Evolutionary conservation across 2,329 filamentous ascomycete species (phyloP), one percentile per base, ranked within the genome.

Genomic region (Botrytis medusae): DNA sequence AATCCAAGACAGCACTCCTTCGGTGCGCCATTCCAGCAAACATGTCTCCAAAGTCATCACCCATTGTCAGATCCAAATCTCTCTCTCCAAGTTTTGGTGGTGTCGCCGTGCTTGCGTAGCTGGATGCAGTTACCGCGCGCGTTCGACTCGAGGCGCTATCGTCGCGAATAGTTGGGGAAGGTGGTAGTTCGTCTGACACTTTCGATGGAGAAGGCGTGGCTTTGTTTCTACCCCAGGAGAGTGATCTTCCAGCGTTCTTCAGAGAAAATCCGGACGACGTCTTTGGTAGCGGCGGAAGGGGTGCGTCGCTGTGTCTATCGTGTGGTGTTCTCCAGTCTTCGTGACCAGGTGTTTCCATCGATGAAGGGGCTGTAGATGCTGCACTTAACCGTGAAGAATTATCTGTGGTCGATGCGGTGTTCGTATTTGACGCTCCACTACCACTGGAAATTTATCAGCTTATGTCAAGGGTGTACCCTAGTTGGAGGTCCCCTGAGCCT

Each of bases 31-130:
- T 78, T 4, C 75, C 77, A 25, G 76, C 72, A 74, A 82, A 82
- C 80, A 82, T 82, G 12, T 80, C 79, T 29, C 77, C 77, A 74
- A 82, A 82, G 67, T 81, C 80, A 34, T 80, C 80, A 68, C 80
- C 80, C 25, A 82, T 61, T 69, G 77, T 81, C 54, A 81, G 71
- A 5, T 77, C 79, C 6, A 81, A 51, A 61, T 80, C 78, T 67
- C 74, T 76, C 8, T 80, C 78, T 25, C 76, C 77, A 46, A 81
- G 71, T 70, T 79, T 80, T 60, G 79, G 77, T 51, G 80, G 79
- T 37, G 78, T 79, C 65, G 80, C 79, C 59, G 80, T 81, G 71
- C 80, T 82, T 51, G 80, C 80, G 74, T 80, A 80, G 73, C 80
- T 81, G 1, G 79, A 80, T 12, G 77, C 74, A 73, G 80, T 81